Evolutionary conservation across 1,284 basidiomycete species (phyloP).

Genomic region (Ustilago vetiveriae): DNA sequence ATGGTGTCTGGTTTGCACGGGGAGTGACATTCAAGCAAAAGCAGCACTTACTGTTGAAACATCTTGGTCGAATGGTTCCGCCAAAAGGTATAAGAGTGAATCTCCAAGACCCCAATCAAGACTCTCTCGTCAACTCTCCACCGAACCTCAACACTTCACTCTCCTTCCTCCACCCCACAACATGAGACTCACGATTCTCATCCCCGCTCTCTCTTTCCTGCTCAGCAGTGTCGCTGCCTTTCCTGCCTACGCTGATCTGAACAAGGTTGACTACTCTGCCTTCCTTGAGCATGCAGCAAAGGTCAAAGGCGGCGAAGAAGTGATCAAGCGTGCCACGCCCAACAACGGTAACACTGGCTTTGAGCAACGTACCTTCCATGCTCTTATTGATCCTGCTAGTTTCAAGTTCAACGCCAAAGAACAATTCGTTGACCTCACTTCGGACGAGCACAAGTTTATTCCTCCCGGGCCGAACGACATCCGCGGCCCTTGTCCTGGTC

Average conservation of each 20-base stretch:
- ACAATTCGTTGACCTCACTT: slow-evolving; percentile 46
- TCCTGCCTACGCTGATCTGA: slow-evolving; percentile 28
- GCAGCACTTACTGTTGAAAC: background rate
- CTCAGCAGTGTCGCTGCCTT: slow-evolving; percentile 36
- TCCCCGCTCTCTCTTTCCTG: slow-evolving; percentile 18
- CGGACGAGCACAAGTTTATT: slow-evolving; percentile 54
- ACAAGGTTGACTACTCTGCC: slow-evolving; percentile 29
- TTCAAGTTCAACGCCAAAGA: slow-evolving; percentile 50
- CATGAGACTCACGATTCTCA: slow-evolving; percentile 24
- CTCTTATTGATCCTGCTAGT: slow-evolving; percentile 43
- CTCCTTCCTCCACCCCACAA: background rate
- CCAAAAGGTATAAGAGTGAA: slow-evolving; percentile 6
- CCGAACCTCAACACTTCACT: too few relatives aligned
- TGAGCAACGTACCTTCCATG: slow-evolving; percentile 32
- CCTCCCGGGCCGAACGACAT: slow-evolving; percentile 51
- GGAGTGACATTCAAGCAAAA: too few relatives aligned
- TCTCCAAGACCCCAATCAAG: background rate
- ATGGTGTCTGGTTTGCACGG: too few relatives aligned
- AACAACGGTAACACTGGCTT: slow-evolving; percentile 15
- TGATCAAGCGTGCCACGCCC: slow-evolving; percentile 11
- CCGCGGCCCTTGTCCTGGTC: slow-evolving; percentile 55
- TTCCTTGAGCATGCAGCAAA: slow-evolving; percentile 38
- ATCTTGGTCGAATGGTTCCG: background rate
- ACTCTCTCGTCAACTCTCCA: slow-evolving; percentile 5
- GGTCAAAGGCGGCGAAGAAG: slow-evolving; percentile 31